Percentiles rank a stretch among this genome's conserved stretches.
Conservation (phyloP, 1,284 basidiomycete genomes). For the Inonotus obliquus region DNA sequence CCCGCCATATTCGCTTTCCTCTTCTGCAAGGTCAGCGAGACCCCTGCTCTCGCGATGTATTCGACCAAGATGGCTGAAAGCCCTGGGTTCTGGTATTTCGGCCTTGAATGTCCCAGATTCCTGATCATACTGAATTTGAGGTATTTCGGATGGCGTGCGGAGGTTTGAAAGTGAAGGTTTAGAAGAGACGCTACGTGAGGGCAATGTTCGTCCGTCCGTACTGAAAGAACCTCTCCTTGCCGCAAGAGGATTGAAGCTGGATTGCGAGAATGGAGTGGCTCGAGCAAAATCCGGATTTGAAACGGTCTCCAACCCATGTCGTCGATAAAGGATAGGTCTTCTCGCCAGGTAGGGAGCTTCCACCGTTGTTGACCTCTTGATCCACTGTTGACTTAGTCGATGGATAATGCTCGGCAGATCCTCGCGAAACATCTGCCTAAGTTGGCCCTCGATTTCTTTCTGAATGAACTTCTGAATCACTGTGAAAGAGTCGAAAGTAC, state of each 20-base stretch:
- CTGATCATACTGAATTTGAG: constrained; percentile 7
- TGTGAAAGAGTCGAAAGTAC: constrained; percentile 96
- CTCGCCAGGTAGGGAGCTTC: constrained; percentile 72
- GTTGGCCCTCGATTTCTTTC: constrained; percentile 93
- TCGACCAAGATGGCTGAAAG: constrained; percentile 65
- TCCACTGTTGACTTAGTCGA: constrained; percentile 91
- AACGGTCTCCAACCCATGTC: constrained; percentile 28
- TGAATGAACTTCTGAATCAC: constrained; percentile 98
- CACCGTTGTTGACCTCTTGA: constrained; percentile 67
- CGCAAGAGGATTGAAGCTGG: neutral
- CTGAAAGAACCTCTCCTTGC: neutral
- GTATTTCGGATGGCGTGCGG: neutral
- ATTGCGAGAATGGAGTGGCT: neutral
- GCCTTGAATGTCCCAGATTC: constrained; percentile 8
- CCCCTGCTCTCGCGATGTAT: constrained; percentile 67
- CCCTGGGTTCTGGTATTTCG: constrained; percentile 3
- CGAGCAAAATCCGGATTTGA: constrained; percentile 28
- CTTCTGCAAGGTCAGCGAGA: constrained; percentile 75
- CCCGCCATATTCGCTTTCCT: constrained; percentile 45
- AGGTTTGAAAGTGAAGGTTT: constrained; percentile 11
- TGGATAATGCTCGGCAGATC: constrained; percentile 98
- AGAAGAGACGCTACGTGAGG: constrained; percentile 7
- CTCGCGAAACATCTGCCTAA: constrained; percentile 97
- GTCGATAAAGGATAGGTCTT: constrained; percentile 33
- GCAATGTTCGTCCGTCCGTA: constrained; percentile 4